These are phyloP conservation scores for Prillingera fragicola DNA, from an alignment of 1,284 basidiomycete species.

Conservation along the genomic window DNA sequence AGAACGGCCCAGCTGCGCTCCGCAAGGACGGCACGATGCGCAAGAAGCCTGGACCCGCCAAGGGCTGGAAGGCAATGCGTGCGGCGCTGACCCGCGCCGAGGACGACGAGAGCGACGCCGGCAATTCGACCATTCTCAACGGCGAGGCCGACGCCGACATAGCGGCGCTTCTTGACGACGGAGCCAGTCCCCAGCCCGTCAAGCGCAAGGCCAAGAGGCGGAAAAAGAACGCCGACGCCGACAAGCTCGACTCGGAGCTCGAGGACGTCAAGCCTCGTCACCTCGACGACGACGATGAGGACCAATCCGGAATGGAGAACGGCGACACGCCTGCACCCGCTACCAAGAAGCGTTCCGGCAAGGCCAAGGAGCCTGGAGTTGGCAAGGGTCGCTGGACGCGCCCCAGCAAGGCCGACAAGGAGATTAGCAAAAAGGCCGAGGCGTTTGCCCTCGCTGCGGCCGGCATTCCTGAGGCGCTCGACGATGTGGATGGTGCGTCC, in stretches of 20 bases:
- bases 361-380: constrained; percentile 35
- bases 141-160: constrained; percentile 42
- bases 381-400: constrained; percentile 39
- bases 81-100: constrained; percentile 14
- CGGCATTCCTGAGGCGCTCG: neutral
- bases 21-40: constrained; percentile 46
- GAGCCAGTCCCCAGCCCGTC: neutral
- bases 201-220: constrained; percentile 6
- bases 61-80: constrained; percentile 41
- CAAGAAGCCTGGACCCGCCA: constrained; percentile 47
- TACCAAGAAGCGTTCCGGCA: constrained; percentile 21
- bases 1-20: constrained; percentile 27
- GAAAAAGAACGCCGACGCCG: constrained; percentile 20
- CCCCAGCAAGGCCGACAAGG: constrained; percentile 28
- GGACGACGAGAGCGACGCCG: constrained; percentile 21
- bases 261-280: constrained; percentile 12
- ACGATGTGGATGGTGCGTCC: neutral
- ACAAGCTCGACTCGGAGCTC: constrained; percentile 17
- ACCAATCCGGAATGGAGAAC: constrained; percentile 13
- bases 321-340: constrained; percentile 11
- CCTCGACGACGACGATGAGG: constrained; percentile 15
- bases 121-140: constrained; percentile 19
- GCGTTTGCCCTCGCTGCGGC: constrained; percentile 11
- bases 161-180: constrained; percentile 30
- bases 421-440: constrained; percentile 22